Base-by-base conservation (phyloP, 768 basidiomycete species). In the Mycena leptocephala region DNA sequence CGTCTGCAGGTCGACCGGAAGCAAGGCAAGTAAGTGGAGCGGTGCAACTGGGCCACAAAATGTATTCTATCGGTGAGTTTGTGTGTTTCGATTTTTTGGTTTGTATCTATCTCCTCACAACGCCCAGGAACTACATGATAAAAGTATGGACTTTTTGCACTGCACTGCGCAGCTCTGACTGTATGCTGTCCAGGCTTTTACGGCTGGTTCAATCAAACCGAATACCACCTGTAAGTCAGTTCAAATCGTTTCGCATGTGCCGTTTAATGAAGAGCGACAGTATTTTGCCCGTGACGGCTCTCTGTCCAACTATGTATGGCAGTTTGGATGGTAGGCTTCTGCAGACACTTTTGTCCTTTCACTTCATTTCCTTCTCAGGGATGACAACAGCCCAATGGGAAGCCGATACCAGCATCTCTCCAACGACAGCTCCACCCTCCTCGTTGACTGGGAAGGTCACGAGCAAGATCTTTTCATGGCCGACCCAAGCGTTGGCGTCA, bases 1-100 rank as follows among this genome's bases (percentile, higher is more conserved):
- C n/a, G n/a, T n/a, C n/a, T n/a, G n/a, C n/a, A 76, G 75, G 75
- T 73, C 76, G 1, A 74, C 76, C 18, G 76, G 76, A 7, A 63
- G 63, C 46, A 77, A 77, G 37, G 76, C 76, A 16, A 69, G 65
- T 51, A 77, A 77, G 64, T 77, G 76, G 76, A 61, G 53, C 13
- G 76, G 76, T 46, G 76, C 72, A 14, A 74, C 72, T 6, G 72
- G 72, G 28, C 66, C 48, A 24, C 70, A 76, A 53, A 76, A 76
- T 28, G 71, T 76, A 20, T 76, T 76, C 43, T 76, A 76, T 35
- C 56, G 75, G 55, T 72, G 73, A 58, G 30, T 26, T 6, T 37
- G n/a, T n/a, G n/a, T n/a, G n/a, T n/a, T n/a, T n/a, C n/a, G n/a
- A 37, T 37, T 6, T 37, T 37, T 55, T 55, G 10, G n/a, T n/a